Percentiles rank a stretch among this genome's conserved stretches.
Conservation (phyloP, 139 green algal species). For the Bryopsis sp. region DNA sequence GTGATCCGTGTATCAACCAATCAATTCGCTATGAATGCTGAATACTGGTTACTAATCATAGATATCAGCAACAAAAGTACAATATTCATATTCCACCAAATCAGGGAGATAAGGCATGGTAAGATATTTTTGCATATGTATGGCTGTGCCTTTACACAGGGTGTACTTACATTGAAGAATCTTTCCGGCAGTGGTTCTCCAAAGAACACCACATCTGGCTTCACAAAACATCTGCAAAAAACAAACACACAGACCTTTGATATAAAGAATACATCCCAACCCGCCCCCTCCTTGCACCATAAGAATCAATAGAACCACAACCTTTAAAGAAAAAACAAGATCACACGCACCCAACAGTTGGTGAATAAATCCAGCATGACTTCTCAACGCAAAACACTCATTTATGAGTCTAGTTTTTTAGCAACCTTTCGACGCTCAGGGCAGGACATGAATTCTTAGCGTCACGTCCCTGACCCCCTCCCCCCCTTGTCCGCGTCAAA, state of each 20-base stretch:
- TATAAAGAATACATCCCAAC: not conserved
- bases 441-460: not conserved
- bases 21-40: too few relatives aligned
- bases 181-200: constrained; percentile 62
- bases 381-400: not conserved
- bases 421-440: not conserved
- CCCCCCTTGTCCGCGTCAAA: not conserved
- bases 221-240: constrained; percentile 57
- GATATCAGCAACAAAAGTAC: too few relatives aligned
- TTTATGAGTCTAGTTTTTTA: not conserved
- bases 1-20: too few relatives aligned
- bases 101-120: too few relatives aligned
- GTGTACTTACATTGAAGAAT: constrained; percentile 47
- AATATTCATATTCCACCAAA: too few relatives aligned
- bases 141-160: constrained; percentile 10
- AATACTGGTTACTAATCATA: too few relatives aligned
- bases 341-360: not conserved
- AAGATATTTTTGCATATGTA: not conserved
- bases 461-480: not conserved
- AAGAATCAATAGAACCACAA: too few relatives aligned
- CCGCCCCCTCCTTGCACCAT: too few relatives aligned
- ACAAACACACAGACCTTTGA: constrained; percentile 25
- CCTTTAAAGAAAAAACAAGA: constrained; percentile 11
- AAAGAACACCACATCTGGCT: constrained; percentile 89
- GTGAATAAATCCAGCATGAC: not conserved